A percentile compares a stretch with the other conserved stretches of the same genome.
These are phyloP conservation scores for Westerdykella sp. DNA, from an alignment of 2,329 filamentous ascomycete genomes.

Conservation along the genomic window DNA sequence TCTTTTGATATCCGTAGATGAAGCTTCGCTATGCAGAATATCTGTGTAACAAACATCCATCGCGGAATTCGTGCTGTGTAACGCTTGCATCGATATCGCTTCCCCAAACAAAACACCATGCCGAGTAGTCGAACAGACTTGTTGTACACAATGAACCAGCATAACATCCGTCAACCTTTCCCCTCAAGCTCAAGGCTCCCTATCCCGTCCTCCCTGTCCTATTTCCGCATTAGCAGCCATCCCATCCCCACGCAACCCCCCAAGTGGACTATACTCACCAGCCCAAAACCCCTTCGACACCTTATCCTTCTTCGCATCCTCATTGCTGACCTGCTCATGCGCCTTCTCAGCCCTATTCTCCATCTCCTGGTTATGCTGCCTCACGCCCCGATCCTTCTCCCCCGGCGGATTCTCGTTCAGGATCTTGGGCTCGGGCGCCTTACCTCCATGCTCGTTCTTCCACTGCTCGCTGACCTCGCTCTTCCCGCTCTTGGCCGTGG, in stretches of 20 bases:
- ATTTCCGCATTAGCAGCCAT: background rate
- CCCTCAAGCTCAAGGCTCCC: constrained; percentile 11
- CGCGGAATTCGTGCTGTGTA: too few species aligned
- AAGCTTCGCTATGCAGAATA: too few species aligned
- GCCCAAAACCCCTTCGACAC: constrained; percentile 37
- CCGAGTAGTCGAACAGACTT: background rate
- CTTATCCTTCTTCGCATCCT: constrained; percentile 38
- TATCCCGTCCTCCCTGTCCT: constrained; percentile 24
- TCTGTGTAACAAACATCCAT: too few species aligned
- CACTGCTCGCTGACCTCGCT: constrained; percentile 4
- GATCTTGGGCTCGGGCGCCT: constrained; percentile 42
- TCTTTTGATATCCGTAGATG: too few species aligned
- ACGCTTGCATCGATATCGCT: too few species aligned
- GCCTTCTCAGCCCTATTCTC: constrained; percentile 39
- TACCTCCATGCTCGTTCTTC: constrained; percentile 13
- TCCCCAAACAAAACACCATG: too few species aligned
- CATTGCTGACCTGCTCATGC: constrained; percentile 32
- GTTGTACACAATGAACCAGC: background rate
- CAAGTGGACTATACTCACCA: too few species aligned
- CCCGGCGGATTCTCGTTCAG: constrained; percentile 32
- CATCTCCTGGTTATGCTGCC: constrained; percentile 42
- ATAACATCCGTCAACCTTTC: background rate
- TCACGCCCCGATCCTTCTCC: constrained; percentile 32
- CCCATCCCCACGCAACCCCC: background rate
- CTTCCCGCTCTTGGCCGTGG: background rate